A percentile compares a stretch with the other conserved stretches of the same genome.
These are phyloP conservation scores for Cucumis melo DNA, from an alignment of 306 rosid genomes.

Conservation along the genomic window DNA sequence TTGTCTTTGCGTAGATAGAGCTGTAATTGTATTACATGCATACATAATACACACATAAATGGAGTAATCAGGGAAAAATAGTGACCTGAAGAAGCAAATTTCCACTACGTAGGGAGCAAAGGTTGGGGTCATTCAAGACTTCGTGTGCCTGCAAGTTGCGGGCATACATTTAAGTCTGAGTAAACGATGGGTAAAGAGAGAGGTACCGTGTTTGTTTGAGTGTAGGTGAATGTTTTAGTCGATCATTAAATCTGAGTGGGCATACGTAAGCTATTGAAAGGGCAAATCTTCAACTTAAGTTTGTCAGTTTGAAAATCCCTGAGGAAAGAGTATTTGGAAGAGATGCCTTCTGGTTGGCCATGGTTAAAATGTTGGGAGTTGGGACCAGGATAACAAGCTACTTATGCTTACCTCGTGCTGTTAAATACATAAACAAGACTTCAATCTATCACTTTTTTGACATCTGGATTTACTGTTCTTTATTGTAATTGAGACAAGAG, in stretches of 20 bases:
- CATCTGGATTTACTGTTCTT: background rate
- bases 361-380: background rate
- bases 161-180: background rate
- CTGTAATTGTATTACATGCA: background rate
- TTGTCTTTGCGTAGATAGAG: background rate
- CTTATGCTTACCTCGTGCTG: background rate
- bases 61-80: background rate
- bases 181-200: background rate
- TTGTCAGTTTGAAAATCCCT: background rate
- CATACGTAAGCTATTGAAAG: background rate
- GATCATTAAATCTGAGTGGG: background rate
- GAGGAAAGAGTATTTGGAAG: background rate
- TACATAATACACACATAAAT: background rate
- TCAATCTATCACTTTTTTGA: background rate
- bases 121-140: background rate
- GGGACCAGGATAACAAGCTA: background rate
- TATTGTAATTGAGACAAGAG: background rate
- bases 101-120: background rate
- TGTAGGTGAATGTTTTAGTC: background rate
- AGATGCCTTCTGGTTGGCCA: background rate
- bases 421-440: background rate
- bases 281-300: background rate
- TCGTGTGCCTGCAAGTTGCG: background rate
- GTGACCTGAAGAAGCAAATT: background rate
- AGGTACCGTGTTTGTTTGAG: background rate